Base-by-base conservation (phyloP, 192 early-diverging fungal genomes). In the Coemansia sp. region DNA sequence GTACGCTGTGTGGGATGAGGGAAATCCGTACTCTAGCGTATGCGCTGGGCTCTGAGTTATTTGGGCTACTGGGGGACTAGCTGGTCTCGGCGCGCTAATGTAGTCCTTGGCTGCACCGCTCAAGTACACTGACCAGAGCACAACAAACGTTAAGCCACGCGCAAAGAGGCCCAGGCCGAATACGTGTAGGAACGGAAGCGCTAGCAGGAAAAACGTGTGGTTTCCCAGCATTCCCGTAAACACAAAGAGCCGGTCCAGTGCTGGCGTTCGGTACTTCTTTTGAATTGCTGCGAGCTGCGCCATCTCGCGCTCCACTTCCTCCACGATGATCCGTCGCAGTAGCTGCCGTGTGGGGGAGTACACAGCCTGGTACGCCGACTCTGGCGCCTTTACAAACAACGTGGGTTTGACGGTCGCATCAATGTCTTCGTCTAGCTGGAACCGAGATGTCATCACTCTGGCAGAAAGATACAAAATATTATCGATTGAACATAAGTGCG, bases 11-110 rank as follows among this genome's bases (percentile, higher is more conserved):
- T 98, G 95, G 1, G 92, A 92, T 4, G 92, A 94, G 20, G 95
- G 95, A 70, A 95, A 95, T 15, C 95, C 95, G 68, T 94, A 98
- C 76, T 98, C 95, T 15, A 89, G 76, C 12, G 89, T 87, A 64
- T 87, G 87, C 9, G 87, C 86, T 24, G 80, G 77, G 40, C 87
- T 91, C 65, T 85, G 83, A 6, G 91, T 90, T 63, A 91, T 82
- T 19, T 93, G 89, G 8, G 80, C 79, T 45, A 95, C 86, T 10
- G 92, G 91, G 20, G 93, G 92, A 50, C 88, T 88, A 5, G 87
- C 62, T n/a, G 95, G 95, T 59, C 95, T 79, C 40, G 95, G 94
- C 15, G 93, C 82, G 70, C 93, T 90, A 40, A 95, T 67, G 61
- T 89, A 92, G 77, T 98, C 95, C 87, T 97, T 81, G 50, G 58